Base-by-base conservation (phyloP, 1,139 yeast genomes). In the Debaryomyces coudertii region DNA sequence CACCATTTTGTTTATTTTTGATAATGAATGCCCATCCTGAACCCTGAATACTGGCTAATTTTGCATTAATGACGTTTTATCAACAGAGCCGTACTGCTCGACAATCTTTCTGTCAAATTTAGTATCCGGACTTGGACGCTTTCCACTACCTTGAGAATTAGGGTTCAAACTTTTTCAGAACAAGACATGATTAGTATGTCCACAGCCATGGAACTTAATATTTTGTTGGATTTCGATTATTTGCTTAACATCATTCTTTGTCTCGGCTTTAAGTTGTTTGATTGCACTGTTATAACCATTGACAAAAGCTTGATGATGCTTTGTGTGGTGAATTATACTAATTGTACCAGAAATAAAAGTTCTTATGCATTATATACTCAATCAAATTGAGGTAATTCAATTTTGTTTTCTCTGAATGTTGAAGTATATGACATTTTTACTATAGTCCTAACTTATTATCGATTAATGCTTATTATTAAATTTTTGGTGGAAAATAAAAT, bases 1-100 rank as follows among this genome's bases (percentile, higher is more conserved):
- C 64, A 40, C 77, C 77, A 49, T 71, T 71, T 47, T 68, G 68
- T 48, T 63, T 64, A 57, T 72, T 71, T 60, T 72, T 70, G 44
- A 71, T 78, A 41, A 75, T 65, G 55, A 72, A 74, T 15, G 77
- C 79, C 79, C 80, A 75, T 30, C 80, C 80, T 3, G 77, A 69
- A 42, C 79, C 79, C 58, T 75, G 80, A 48, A 75, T 69, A 24
- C 71, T 69, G 14, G 76, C 75, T 57, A 75, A 68, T 56, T 71
- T 67, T 44, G 65, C 57, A 51, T 73, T 73, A 56, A 75, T 65
- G 39, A 67, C 47, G 24, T 64, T 53, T 62, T 61, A 28, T 71
- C 76, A 46, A 73, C 59, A 18, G 73, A 65, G 29, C 79, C 79
- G 50, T 68, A 75, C 53, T 74, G 77, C 42, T 55, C 61, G 28